phyloP scores from a whole-genome alignment of 352 stramenopile species.

The Pythium scleroteichum region DNA sequence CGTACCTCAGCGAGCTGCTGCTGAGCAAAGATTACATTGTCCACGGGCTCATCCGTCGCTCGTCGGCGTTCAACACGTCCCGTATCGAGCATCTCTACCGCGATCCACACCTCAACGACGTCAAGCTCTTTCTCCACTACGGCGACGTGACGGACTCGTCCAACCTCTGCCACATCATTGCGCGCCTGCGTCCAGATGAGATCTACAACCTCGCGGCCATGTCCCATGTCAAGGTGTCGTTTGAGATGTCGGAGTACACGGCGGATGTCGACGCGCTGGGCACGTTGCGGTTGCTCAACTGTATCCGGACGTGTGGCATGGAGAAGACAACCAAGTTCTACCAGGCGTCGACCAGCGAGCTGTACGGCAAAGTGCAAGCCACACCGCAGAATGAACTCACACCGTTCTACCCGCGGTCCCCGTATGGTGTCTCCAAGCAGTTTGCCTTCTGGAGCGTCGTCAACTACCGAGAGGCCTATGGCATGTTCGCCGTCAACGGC shows the following conservation, averaged over 20 bases:
- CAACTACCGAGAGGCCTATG: constrained; percentile 98
- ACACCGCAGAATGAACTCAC: constrained; percentile 97
- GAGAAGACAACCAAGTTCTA: constrained; percentile 86
- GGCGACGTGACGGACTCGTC: constrained; percentile 98
- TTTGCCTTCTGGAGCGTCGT: constrained; percentile 99
- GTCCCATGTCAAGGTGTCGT: constrained; percentile 99
- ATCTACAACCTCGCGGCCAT: constrained; percentile 99
- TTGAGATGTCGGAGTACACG: constrained; percentile 99
- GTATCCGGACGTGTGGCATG: constrained; percentile 93
- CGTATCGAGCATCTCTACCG: constrained; percentile 98
- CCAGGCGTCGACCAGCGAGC: constrained; percentile 97
- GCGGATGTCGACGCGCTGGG: constrained; percentile 97
- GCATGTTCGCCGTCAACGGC: constrained; percentile 94
- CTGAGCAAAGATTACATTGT: constrained; percentile 97
- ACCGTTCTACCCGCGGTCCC: constrained; percentile 98
- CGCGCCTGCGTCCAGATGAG: constrained; percentile 94
- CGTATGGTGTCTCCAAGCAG: constrained; percentile 98
- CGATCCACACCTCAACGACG: constrained; percentile 92
- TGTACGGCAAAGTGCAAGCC: constrained; percentile 97
- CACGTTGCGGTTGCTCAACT: constrained; percentile 96
- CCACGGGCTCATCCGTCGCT: constrained; percentile 96
- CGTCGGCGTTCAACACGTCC: constrained; percentile 98
- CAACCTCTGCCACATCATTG: constrained; percentile 96
- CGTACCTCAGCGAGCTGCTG: constrained; percentile 97
- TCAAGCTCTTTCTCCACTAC: constrained; percentile 98